Evolutionary conservation across 306 rosid genomes (phyloP).

Genomic region (Quercus agrifolia): DNA sequence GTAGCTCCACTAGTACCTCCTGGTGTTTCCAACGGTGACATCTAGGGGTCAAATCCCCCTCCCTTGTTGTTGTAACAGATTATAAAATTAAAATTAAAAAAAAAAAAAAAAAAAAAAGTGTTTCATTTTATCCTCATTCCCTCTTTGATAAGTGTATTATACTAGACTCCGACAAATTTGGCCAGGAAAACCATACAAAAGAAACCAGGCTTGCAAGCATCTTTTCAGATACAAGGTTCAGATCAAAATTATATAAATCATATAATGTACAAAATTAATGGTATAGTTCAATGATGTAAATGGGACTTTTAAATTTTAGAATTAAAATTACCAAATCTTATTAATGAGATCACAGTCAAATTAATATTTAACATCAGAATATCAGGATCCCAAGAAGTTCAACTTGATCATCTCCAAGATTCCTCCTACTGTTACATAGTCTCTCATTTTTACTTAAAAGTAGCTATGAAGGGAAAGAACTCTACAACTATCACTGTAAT

Average conservation of each 20-base stretch:
- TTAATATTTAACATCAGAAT: background rate
- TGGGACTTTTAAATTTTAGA: background rate
- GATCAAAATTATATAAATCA: background rate
- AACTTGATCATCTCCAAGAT: background rate
- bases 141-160: no score
- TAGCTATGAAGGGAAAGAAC: background rate
- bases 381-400: background rate
- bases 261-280: background rate
- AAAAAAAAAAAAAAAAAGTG: no score
- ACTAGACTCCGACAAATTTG: background rate
- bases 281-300: background rate
- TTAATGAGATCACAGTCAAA: background rate
- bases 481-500: background rate
- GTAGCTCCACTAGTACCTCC: no score
- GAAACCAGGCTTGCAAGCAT: background rate
- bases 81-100: no score
- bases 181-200: background rate
- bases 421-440: background rate
- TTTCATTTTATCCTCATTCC: no score
- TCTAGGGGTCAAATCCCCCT: no score
- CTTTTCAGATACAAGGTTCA: background rate
- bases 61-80: no score
- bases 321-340: background rate
- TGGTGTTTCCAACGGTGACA: no score
- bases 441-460: background rate